These are phyloP conservation scores for Penicillium desertorum DNA, from an alignment of 495 filamentous ascomycete genomes.

Conservation along the genomic window DNA sequence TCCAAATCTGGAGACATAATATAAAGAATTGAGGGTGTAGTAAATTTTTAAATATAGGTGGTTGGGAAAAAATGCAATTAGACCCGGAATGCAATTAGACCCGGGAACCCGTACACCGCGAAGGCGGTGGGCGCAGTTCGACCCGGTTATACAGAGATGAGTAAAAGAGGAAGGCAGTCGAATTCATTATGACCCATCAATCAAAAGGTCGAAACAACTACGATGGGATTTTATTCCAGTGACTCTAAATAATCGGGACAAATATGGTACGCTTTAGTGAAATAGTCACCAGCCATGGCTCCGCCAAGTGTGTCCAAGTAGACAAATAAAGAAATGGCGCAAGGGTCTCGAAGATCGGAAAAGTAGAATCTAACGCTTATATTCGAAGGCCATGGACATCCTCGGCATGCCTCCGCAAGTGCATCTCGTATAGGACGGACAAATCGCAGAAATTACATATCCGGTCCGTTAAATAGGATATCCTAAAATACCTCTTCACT, in stretches of 20 bases:
- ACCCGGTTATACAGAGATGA: slow-evolving; percentile 6
- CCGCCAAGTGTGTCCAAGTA: slow-evolving; percentile 12
- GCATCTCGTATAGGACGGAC: slow-evolving; percentile 18
- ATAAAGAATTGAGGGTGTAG: no score
- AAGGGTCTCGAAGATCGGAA: slow-evolving; percentile 16
- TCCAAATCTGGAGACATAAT: no score
- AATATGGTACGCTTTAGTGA: slow-evolving; percentile 15
- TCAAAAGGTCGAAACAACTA: slow-evolving; percentile 17
- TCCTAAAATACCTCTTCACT: slow-evolving; percentile 20
- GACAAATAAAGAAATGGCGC: slow-evolving; percentile 10
- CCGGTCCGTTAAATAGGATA: slow-evolving; percentile 16
- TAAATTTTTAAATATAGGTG: no score
- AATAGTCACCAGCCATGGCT: slow-evolving; percentile 13
- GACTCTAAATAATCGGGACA: slow-evolving; percentile 12
- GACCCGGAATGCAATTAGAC: no score
- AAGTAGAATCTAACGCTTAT: slow-evolving; percentile 17
- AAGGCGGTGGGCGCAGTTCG: no score
- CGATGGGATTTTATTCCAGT: slow-evolving; percentile 6
- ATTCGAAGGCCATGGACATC: slow-evolving; percentile 16
- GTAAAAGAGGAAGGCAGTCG: slow-evolving; percentile 14
- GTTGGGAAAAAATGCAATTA: no score
- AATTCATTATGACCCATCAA: slow-evolving; percentile 17
- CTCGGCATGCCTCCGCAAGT: slow-evolving; percentile 18
- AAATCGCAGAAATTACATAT: slow-evolving; percentile 20
- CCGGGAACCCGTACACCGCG: no score